Conservation (phyloP, 2,329 filamentous ascomycete genomes). For the Sarocladium kiliense region DNA sequence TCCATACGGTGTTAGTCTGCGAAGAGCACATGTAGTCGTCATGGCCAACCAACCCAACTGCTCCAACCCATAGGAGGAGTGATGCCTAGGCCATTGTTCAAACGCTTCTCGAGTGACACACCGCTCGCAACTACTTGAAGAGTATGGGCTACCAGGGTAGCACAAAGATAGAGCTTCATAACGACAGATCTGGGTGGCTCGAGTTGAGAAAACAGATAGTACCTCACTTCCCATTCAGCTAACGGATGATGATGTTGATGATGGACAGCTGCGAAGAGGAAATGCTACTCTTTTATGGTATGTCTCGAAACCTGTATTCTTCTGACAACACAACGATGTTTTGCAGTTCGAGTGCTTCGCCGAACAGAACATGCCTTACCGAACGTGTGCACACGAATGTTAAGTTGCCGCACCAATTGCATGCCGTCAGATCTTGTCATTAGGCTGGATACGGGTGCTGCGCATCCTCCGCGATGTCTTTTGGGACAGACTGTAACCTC, state of each 20-base stretch:
- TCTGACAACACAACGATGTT: too few relatives aligned
- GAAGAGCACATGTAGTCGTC: not conserved
- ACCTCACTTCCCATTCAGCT: too few relatives aligned
- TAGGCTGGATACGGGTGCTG: not conserved
- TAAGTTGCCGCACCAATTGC: not conserved
- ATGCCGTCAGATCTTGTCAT: not conserved
- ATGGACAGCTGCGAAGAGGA: not conserved
- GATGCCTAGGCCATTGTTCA: slow-evolving; percentile 11
- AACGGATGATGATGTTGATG: not conserved
- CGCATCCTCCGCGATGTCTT: not conserved
- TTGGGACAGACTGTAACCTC: not conserved
- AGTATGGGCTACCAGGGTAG: not conserved
- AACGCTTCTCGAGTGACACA: not conserved
- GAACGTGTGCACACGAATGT: not conserved
- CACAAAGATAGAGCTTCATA: not conserved
- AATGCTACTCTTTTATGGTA: too few relatives aligned
- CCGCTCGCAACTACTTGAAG: not conserved
- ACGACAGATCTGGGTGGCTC: not conserved
- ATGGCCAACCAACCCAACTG: slow-evolving; percentile 12
- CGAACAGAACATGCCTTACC: too few relatives aligned
- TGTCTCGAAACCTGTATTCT: too few relatives aligned
- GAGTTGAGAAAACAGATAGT: not conserved
- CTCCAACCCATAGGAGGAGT: slow-evolving; percentile 15
- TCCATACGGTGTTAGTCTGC: not conserved
- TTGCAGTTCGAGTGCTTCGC: too few relatives aligned